Base-by-base conservation (phyloP, 2,329 filamentous ascomycete species). In the Ophiocordyceps robertsii region DNA sequence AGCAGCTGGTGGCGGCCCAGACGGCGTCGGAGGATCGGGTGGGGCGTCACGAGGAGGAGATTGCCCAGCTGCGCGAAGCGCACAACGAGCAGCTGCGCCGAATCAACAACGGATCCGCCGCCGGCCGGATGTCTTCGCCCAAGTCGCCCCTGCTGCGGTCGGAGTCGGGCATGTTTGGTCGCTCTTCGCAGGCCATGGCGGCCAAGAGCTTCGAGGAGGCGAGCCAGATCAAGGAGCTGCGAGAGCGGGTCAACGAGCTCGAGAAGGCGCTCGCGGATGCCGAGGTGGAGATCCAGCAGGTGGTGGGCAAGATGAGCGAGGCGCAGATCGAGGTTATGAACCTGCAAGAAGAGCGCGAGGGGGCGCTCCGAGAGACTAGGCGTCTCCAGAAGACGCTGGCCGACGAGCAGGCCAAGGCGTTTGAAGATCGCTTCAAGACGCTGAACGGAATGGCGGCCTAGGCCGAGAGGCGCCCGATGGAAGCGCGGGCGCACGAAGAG, bases 1-100 rank as follows among this genome's bases (percentile, higher is more conserved):
- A 96, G 47, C 77, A 82, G 52, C 75, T 98, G 19, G 72, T 93
- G 42, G 66, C 77, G 17, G 87, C 90, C 2, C 90, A 96, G 60
- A 81, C 86, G 44, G 76, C 83, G 17, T 90, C 87, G 1, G 92
- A 98, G 58, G 88, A 90, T 39, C 80, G 81, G 33, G 77, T 96
- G 44, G 67, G 76, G 37, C 80, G 79, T 39, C 88, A 95, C 56
- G 92, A 96, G 59, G 86, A 92, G 32, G 88, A 95, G 61, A 74
- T 95, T 32, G 68, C 75, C 16, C 68, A 73, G 19, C 66, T 96
- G 43, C 81, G 82, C 50, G 86, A 93, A 43, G 83, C 77, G 45
- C 80, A 92, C 55, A 86, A 76, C 56, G 69, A 71, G 16, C 84
- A 92, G 54, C 74, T 96, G 29, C 79, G 80, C 50, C 82, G 90